Conservation (phyloP, 176 grass and related monocot species). For the Oryza longistaminata region DNA sequence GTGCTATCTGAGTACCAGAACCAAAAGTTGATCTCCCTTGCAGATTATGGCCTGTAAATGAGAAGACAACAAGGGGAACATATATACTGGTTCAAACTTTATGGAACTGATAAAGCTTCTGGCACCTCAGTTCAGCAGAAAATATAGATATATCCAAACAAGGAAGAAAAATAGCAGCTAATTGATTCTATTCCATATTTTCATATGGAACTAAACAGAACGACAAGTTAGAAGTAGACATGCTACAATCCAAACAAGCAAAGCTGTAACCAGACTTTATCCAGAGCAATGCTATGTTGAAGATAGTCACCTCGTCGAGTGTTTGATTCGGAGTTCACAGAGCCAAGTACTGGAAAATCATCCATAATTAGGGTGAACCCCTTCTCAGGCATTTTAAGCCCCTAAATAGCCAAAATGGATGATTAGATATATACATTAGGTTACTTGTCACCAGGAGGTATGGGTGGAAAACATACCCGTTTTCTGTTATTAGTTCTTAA, state of each 20-base stretch:
- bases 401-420: slow-evolving; percentile 4
- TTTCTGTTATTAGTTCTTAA: slow-evolving; percentile 26
- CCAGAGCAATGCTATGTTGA: background rate
- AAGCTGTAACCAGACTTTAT: slow-evolving; percentile 24
- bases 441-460: background rate
- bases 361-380: slow-evolving; percentile 62
- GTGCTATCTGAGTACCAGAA: slow-evolving; percentile 37
- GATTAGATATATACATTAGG: background rate
- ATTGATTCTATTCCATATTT: slow-evolving; percentile 10
- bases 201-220: background rate
- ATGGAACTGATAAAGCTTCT: slow-evolving; percentile 8
- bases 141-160: background rate
- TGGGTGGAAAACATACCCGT: slow-evolving; percentile 2
- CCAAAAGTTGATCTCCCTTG: slow-evolving; percentile 36
- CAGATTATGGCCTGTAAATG: slow-evolving; percentile 48
- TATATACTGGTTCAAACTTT: background rate
- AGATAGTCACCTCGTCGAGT: slow-evolving; percentile 42
- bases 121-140: background rate
- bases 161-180: slow-evolving; percentile 4
- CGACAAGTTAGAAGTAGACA: background rate
- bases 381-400: slow-evolving; percentile 10
- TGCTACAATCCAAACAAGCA: background rate
- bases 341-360: slow-evolving; percentile 76
- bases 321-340: slow-evolving; percentile 50
- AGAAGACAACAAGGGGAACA: slow-evolving; percentile 20